Conservation (phyloP, 164 flowering plant genomes). For the Echeveria elegans region DNA sequence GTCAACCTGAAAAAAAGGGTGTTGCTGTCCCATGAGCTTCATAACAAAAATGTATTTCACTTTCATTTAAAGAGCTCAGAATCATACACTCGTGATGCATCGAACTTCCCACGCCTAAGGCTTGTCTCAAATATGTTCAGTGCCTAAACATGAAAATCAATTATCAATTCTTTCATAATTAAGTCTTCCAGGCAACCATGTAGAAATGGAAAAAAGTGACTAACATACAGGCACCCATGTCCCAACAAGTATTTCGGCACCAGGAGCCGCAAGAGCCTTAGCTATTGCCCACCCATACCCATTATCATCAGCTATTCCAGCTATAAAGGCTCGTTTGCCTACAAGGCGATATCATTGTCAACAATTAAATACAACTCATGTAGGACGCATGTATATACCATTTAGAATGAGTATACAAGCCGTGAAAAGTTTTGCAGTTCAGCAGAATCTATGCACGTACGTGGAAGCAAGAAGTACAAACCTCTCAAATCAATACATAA, state of each 20-base stretch:
- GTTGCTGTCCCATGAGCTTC: background rate
- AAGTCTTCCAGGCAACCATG: background rate
- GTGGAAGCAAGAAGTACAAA: background rate
- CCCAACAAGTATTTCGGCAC: too few species aligned
- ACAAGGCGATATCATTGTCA: background rate
- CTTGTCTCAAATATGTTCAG: conserved; percentile 87
- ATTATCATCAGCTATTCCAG: conserved; percentile 95
- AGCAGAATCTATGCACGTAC: background rate
- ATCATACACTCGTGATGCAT: conserved; percentile 80
- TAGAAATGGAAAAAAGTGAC: background rate
- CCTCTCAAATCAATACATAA: conserved; percentile 36
- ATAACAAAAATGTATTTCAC: background rate
- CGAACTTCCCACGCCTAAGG: conserved; percentile 89
- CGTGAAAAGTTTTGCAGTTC: background rate
- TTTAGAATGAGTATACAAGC: background rate
- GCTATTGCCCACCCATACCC: conserved; percentile 74
- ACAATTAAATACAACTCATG: too few species aligned
- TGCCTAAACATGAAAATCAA: conserved; percentile 34
- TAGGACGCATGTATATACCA: background rate
- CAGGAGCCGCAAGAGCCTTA: too few species aligned
- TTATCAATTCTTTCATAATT: background rate
- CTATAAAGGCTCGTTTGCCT: conserved; percentile 97
- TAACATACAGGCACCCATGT: conserved; percentile 97
- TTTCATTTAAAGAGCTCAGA: conserved; percentile 6
- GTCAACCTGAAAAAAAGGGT: conserved; percentile 51